A percentile compares a stretch with the other conserved stretches of the same genome.
Conservation (phyloP, 768 basidiomycete genomes). For the Lactarius hatsudake region DNA sequence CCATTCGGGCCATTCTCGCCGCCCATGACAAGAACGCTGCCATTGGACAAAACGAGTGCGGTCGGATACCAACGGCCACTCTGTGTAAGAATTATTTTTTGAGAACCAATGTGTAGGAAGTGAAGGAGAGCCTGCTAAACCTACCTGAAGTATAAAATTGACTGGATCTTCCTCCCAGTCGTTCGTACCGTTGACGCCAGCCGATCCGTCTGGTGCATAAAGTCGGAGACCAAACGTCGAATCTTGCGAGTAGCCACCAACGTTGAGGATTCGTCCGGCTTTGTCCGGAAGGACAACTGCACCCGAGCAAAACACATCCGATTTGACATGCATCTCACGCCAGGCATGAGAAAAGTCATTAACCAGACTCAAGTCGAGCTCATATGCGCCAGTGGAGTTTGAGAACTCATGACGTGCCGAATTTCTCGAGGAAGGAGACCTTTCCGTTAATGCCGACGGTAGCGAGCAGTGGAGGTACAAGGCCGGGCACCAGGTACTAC, state of each 20-base stretch:
- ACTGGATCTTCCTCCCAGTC: slow-evolving; percentile 76
- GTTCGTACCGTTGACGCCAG: slow-evolving; percentile 69
- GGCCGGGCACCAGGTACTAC: slow-evolving; percentile 50
- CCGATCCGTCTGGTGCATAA: slow-evolving; percentile 64
- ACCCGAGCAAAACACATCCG: slow-evolving; percentile 79
- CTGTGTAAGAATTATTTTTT: slow-evolving; percentile 32
- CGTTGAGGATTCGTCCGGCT: slow-evolving; percentile 59
- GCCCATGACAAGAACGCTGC: slow-evolving; percentile 71
- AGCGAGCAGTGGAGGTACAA: slow-evolving; percentile 69
- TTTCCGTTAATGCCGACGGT: slow-evolving; percentile 81
- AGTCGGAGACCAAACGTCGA: slow-evolving; percentile 74
- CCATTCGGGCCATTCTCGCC: slow-evolving; percentile 73
- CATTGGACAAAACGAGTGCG: slow-evolving; percentile 67
- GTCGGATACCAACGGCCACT: slow-evolving; percentile 71
- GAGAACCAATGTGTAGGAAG: background rate
- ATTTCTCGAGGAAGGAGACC: slow-evolving; percentile 75
- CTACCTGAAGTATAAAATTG: slow-evolving; percentile 58
- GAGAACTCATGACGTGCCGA: slow-evolving; percentile 55
- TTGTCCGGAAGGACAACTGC: slow-evolving; percentile 74
- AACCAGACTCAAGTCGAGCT: slow-evolving; percentile 62
- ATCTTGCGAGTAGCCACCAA: slow-evolving; percentile 66
- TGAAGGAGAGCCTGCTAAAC: slow-evolving; percentile 4
- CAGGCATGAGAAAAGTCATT: slow-evolving; percentile 48
- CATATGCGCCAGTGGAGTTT: slow-evolving; percentile 77
- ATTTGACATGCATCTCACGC: slow-evolving; percentile 74